These are phyloP conservation scores for Termitomyces sp. DNA, from an alignment of 768 basidiomycete genomes.

Conservation along the genomic window DNA sequence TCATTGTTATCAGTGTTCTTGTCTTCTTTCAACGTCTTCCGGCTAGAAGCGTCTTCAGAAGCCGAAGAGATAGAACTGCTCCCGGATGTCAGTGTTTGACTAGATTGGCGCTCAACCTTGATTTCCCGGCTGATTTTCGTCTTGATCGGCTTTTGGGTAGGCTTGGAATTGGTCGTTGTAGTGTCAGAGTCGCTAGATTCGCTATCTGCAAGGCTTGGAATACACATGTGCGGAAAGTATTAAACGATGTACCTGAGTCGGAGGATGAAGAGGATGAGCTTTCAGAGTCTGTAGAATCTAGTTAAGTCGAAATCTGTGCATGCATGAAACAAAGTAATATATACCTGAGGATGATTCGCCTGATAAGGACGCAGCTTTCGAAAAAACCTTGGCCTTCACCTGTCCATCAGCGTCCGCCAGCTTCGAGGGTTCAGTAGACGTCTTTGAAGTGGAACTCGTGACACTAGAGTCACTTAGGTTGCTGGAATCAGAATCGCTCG, in stretches of 20 bases:
- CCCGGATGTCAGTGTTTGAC: constrained; percentile 16
- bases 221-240: not conserved
- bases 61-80: constrained; percentile 4
- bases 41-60: constrained; percentile 2
- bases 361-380: not conserved
- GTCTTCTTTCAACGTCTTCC: not conserved
- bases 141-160: constrained; percentile 7
- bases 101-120: constrained; percentile 12
- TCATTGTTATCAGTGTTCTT: constrained; percentile 3
- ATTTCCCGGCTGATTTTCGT: not conserved
- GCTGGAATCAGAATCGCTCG: constrained; percentile 20
- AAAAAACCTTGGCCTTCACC: not conserved
- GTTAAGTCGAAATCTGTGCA: not conserved
- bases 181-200: constrained; percentile 27
- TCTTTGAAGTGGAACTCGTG: constrained; percentile 20
- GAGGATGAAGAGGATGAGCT: constrained; percentile 21
- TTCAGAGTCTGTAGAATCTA: constrained; percentile 15
- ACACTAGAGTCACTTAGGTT: constrained; percentile 18
- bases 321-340: not conserved
- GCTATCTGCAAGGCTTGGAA: constrained; percentile 20
- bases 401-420: constrained; percentile 3
- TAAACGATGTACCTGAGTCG: constrained; percentile 19
- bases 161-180: not conserved
- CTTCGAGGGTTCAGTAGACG: constrained; percentile 3
- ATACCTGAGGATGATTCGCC: constrained; percentile 12